Base-by-base conservation (phyloP, 2,329 filamentous ascomycete species). In the Lojkania enalia region DNA sequence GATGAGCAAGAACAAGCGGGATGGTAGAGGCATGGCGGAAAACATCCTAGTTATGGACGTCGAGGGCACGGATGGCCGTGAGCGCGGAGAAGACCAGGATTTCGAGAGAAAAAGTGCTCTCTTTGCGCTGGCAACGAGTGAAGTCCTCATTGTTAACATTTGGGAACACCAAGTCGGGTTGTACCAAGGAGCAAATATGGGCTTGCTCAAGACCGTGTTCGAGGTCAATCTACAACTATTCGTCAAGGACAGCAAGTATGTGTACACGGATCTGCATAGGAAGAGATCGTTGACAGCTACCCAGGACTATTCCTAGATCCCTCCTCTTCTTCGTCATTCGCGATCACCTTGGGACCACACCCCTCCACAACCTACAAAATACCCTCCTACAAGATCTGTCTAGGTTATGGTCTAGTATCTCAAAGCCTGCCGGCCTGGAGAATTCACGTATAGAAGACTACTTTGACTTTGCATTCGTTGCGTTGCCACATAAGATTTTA, bases 31-130 rank as follows among this genome's bases (percentile, higher is more conserved):
- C 54, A 96, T 97, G 90, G 91, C 92, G 42, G 90, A 96, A 63
- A 99, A 99, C 71, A 96, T 99, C 61, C 77, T 99, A 52, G 94
- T 99, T 59, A 99, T 99, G 94, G 94, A 99, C 66, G 94, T 99
- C 32, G 94, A 99, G 72, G 94, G 94, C 57, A 97, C 94, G 9
- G 94, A 99, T 69, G 94, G 94, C 40, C 84, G 94, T 57, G 94
- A 99, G 75, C 82, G 94, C 56, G 94, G 94, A 54, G 94, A 99
- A 71, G 94, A 99, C 67, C 94, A 99, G 72, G 94, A 99, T 69
- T 99, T 99, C 71, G 94, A 99, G 80, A 83, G 94, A 64, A 99
- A 99, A 77, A 96, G 91, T 71, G 94, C 94, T 18, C 81, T 99
- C 15, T 99, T 99, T 73, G 94, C 94, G 39, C 81, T 99, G 62